These are phyloP conservation scores for Fusarium siculi DNA, from an alignment of 2,329 filamentous ascomycete genomes.

Conservation along the genomic window DNA sequence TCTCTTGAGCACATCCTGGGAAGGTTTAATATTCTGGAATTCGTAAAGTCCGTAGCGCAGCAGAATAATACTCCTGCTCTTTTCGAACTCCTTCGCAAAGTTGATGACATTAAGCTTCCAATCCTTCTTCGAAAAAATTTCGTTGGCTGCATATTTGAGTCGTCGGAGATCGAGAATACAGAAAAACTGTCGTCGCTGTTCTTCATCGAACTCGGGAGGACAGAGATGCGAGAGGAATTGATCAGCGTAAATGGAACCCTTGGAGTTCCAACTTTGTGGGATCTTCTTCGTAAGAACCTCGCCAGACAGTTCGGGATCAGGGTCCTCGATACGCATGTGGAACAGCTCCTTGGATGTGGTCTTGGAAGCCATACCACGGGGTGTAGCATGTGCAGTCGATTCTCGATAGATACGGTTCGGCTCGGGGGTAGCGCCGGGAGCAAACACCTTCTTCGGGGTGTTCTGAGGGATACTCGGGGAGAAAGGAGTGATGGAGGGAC, in stretches of 20 bases:
- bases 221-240: conserved; percentile 68
- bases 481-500: conserved; percentile 51
- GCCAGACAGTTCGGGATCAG: conserved; percentile 65
- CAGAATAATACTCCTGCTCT: conserved; percentile 70
- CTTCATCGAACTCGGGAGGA: conserved; percentile 66
- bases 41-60: conserved; percentile 71
- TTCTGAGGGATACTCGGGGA: conserved; percentile 58
- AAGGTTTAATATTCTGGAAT: conserved; percentile 71
- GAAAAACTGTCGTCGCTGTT: conserved; percentile 70
- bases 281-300: conserved; percentile 65
- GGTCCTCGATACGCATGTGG: conserved; percentile 67
- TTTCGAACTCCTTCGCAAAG: conserved; percentile 73
- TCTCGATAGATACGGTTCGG: conserved; percentile 56
- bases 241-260: conserved; percentile 68
- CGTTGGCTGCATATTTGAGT: conserved; percentile 70
- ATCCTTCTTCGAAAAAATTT: conserved; percentile 69
- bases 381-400: conserved; percentile 58
- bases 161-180: conserved; percentile 71
- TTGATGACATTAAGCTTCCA: conserved; percentile 72
- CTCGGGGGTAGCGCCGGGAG: conserved; percentile 57
- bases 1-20: conserved; percentile 65
- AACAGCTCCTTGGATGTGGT: conserved; percentile 64
- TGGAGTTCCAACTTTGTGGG: conserved; percentile 61
- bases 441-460: conserved; percentile 61
- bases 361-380: conserved; percentile 62